phyloP scores from a whole-genome alignment of 1,139 yeast genomes.

The Kurtzmaniella quercitrusa region DNA sequence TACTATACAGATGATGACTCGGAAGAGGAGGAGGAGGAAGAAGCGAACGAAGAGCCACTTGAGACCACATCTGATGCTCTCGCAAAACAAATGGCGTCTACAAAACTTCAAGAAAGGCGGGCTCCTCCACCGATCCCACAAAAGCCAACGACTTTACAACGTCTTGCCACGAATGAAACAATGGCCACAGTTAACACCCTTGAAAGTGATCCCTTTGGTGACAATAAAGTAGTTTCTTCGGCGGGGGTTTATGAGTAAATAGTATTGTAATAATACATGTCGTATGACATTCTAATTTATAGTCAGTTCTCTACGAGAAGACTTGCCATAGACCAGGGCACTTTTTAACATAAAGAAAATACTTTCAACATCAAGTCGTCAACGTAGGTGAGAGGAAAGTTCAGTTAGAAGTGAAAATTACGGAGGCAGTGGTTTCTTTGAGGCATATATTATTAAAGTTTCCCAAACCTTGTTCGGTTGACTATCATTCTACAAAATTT shows the following conservation, averaged over 20 bases:
- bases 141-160: slow-evolving; percentile 7
- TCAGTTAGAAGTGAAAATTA: too few relatives aligned
- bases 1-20: slow-evolving; percentile 43
- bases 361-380: too few relatives aligned
- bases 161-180: slow-evolving; percentile 13
- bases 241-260: slow-evolving; percentile 17
- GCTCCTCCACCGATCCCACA: slow-evolving; percentile 12
- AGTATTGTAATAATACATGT: not conserved
- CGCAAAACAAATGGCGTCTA: slow-evolving; percentile 15
- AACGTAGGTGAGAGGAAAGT: too few relatives aligned
- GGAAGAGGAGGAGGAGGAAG: slow-evolving; percentile 31
- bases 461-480: too few relatives aligned
- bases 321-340: too few relatives aligned
- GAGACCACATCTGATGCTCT: slow-evolving; percentile 11
- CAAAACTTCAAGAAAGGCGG: slow-evolving; percentile 8
- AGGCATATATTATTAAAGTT: too few relatives aligned
- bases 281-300: too few relatives aligned
- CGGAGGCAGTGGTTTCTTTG: too few relatives aligned
- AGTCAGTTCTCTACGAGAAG: too few relatives aligned
- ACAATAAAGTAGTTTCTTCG: slow-evolving; percentile 46
- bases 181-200: slow-evolving; percentile 32
- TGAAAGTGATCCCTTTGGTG: slow-evolving; percentile 69
- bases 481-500: too few relatives aligned
- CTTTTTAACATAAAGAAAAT: too few relatives aligned
- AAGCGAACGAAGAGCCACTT: slow-evolving; percentile 20